phyloP scores from a whole-genome alignment of 1,284 basidiomycete species.

The Vanrija sp. region DNA sequence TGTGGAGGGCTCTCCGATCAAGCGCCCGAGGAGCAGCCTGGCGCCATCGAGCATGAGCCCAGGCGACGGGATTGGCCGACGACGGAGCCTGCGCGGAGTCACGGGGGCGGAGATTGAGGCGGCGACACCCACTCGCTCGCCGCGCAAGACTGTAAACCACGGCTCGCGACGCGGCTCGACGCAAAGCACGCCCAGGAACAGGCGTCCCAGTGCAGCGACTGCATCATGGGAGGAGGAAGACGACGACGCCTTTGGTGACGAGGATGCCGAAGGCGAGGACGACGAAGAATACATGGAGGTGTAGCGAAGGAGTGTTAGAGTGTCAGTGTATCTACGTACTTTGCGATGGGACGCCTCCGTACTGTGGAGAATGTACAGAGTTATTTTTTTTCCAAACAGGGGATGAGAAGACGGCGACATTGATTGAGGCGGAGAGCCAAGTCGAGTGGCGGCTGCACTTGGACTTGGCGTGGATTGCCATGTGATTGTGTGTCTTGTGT shows the following conservation, averaged over 20 bases:
- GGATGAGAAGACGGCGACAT: neutral
- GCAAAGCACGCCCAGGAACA: neutral
- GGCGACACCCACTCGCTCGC: too few species aligned
- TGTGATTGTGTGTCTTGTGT: too few species aligned
- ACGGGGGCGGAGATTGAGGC: neutral
- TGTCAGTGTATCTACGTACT: neutral
- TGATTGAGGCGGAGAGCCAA: too few species aligned
- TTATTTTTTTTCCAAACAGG: too few species aligned
- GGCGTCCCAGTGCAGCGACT: neutral
- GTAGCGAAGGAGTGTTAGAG: neutral
- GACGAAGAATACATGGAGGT: neutral
- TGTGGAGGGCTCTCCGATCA: neutral
- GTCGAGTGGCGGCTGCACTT: too few species aligned
- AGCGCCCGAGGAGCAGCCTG: neutral
- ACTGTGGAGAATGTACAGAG: neutral
- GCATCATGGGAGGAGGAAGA: neutral
- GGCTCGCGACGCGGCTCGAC: neutral
- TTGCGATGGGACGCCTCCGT: neutral
- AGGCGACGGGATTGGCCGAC: neutral
- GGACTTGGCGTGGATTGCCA: too few species aligned
- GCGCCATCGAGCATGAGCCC: neutral
- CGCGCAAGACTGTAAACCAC: too few species aligned
- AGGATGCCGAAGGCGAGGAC: constrained; percentile 8
- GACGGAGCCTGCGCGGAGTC: neutral
- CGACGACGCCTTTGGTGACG: constrained; percentile 3